phyloP scores from a whole-genome alignment of 1,284 basidiomycete genomes.

The Pyrrhoderma lamaoense region DNA sequence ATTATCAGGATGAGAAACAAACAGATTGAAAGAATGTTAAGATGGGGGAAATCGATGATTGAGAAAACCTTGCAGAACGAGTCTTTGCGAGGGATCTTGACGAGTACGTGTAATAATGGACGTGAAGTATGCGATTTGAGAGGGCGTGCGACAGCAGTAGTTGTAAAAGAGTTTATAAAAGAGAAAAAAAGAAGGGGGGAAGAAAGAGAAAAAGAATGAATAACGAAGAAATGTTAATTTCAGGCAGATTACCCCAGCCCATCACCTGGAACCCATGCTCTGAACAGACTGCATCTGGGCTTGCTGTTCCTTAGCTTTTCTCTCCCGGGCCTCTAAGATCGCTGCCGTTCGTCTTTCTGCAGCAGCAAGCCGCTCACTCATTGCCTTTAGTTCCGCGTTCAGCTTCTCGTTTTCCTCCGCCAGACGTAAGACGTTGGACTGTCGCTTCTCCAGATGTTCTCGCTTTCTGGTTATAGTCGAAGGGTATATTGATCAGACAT shows the following conservation, averaged over 20 bases:
- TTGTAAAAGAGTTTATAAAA: background rate
- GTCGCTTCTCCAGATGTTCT: constrained; percentile 63
- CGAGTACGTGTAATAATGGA: background rate
- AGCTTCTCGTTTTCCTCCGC: constrained; percentile 72
- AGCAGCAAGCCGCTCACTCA: constrained; percentile 66
- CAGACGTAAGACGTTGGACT: constrained; percentile 66
- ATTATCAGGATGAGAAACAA: background rate
- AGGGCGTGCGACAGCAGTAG: background rate
- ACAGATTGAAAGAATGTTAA: constrained; percentile 2
- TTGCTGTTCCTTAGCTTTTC: constrained; percentile 24
- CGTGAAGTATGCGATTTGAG: constrained; percentile 1
- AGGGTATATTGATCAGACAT: background rate
- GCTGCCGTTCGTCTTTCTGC: constrained; percentile 59
- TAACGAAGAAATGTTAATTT: too few relatives aligned
- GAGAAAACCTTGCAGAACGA: background rate
- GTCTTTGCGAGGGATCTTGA: background rate
- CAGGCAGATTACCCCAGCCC: too few relatives aligned
- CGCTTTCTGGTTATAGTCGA: constrained; percentile 11
- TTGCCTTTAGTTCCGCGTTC: constrained; percentile 62
- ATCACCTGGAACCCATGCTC: background rate
- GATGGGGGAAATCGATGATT: background rate
- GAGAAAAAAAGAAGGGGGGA: background rate
- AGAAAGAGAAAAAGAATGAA: background rate
- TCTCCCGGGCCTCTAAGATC: constrained; percentile 35
- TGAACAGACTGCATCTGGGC: constrained; percentile 16